Percentiles rank a stretch among this genome's conserved stretches.
Evolutionary conservation across 768 basidiomycete genomes (phyloP).

Genomic region (Amanita subjunquillea): DNA sequence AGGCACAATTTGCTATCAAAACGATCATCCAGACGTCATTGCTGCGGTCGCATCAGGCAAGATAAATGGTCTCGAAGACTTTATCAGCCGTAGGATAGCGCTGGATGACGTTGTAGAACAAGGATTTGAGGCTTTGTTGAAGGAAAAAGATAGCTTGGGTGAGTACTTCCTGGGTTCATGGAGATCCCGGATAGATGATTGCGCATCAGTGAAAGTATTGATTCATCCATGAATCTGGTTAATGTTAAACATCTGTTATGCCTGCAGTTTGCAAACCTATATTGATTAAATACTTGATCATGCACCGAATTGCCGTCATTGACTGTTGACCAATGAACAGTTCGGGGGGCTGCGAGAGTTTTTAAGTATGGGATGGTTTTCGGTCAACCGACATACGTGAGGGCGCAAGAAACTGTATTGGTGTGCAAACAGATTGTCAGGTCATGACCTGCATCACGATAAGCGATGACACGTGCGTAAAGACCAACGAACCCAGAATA

Average conservation of each 20-base stretch:
- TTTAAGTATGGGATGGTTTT: too few relatives aligned
- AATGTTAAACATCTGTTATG: background rate
- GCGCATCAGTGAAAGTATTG: slow-evolving; percentile 1
- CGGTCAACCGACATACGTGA: too few relatives aligned
- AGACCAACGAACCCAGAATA: too few relatives aligned
- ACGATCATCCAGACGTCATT: slow-evolving; percentile 28
- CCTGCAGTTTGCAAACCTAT: background rate
- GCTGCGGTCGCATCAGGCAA: slow-evolving; percentile 26
- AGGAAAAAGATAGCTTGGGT: slow-evolving; percentile 33
- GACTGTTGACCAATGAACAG: too few relatives aligned
- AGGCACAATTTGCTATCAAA: slow-evolving; percentile 29
- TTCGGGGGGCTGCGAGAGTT: too few relatives aligned
- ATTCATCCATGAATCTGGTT: background rate
- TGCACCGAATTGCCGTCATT: background rate
- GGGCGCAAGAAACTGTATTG: too few relatives aligned
- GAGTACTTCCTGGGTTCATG: slow-evolving; percentile 5
- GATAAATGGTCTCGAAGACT: slow-evolving; percentile 25
- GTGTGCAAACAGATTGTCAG: too few relatives aligned
- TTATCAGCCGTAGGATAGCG: slow-evolving; percentile 31
- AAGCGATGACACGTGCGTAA: too few relatives aligned
- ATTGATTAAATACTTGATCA: slow-evolving; percentile 7
- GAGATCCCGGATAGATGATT: background rate
- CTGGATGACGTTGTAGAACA: slow-evolving; percentile 32
- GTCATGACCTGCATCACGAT: too few relatives aligned
- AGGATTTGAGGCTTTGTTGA: slow-evolving; percentile 28